phyloP scores from a whole-genome alignment of 2,329 filamentous ascomycete species.

The Lizonia empirigonia region DNA sequence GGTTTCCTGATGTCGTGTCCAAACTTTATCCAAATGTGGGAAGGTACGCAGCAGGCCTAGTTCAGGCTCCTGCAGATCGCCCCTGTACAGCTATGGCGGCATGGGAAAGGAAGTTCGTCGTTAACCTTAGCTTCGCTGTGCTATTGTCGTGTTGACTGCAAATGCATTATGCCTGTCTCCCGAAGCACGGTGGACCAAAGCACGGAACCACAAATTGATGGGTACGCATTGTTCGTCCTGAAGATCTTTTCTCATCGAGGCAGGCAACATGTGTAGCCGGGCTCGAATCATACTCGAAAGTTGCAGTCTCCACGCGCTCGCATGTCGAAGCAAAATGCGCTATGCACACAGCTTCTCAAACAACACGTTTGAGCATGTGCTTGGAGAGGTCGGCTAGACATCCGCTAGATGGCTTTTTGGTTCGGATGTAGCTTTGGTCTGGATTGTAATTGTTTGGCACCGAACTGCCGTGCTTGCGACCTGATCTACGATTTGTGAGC shows the following conservation, averaged over 20 bases:
- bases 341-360: neutral
- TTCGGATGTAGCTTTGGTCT: no score
- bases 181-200: neutral
- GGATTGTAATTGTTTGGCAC: no score
- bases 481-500: neutral
- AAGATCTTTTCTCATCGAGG: neutral
- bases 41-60: neutral
- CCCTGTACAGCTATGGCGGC: neutral
- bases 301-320: neutral
- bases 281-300: neutral
- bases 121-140: no score
- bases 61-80: neutral
- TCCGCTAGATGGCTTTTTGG: no score
- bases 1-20: no score
- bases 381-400: neutral
- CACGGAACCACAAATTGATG: neutral
- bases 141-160: no score
- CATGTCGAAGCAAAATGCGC: neutral
- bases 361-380: neutral
- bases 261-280: neutral
- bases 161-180: no score
- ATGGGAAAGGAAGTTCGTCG: neutral
- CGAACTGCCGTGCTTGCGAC: neutral
- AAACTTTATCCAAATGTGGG: no score
- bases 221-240: neutral